phyloP scores from a whole-genome alignment of 768 basidiomycete genomes.

The Tremella yokohamensis region DNA sequence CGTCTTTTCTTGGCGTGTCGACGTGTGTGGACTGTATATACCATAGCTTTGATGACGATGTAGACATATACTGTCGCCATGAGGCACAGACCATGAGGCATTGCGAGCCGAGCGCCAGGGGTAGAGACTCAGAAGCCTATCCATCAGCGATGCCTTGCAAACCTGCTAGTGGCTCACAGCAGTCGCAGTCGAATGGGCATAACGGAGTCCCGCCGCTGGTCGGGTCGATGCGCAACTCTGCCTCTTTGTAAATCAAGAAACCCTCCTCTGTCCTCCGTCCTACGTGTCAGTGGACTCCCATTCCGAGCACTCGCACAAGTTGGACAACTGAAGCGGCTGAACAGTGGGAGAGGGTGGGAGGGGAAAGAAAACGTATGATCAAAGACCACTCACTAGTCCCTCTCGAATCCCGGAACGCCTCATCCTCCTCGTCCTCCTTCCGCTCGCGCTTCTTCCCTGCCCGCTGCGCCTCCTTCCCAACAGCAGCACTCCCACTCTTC shows the following conservation, averaged over 20 bases:
- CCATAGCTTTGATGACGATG: constrained; percentile 1
- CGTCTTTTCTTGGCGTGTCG: not conserved
- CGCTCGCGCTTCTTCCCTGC: constrained; percentile 22
- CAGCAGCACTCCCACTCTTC: not conserved
- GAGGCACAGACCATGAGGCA: too few relatives aligned
- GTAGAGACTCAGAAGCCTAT: not conserved
- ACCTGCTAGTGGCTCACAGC: constrained; percentile 30
- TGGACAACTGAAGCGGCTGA: too few relatives aligned
- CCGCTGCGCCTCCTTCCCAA: too few relatives aligned
- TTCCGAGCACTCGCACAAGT: too few relatives aligned
- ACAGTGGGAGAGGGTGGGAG: too few relatives aligned
- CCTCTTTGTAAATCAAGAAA: constrained; percentile 51
- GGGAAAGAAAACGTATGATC: not conserved
- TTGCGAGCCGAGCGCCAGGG: too few relatives aligned
- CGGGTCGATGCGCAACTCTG: constrained; percentile 48
- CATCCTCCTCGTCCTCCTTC: constrained; percentile 41
- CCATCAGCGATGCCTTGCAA: not conserved
- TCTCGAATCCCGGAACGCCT: constrained; percentile 46
- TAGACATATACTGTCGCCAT: too few relatives aligned
- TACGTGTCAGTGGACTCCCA: constrained; percentile 16
- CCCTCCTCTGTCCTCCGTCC: constrained; percentile 52
- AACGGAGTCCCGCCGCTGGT: constrained; percentile 50
- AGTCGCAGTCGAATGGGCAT: constrained; percentile 52
- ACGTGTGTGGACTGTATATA: constrained; percentile 1
- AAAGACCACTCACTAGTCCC: constrained; percentile 35